Percentiles rank a stretch among this genome's conserved stretches.
Conservation (phyloP, 352 stramenopile genomes). For the Phytopythium montanum region DNA sequence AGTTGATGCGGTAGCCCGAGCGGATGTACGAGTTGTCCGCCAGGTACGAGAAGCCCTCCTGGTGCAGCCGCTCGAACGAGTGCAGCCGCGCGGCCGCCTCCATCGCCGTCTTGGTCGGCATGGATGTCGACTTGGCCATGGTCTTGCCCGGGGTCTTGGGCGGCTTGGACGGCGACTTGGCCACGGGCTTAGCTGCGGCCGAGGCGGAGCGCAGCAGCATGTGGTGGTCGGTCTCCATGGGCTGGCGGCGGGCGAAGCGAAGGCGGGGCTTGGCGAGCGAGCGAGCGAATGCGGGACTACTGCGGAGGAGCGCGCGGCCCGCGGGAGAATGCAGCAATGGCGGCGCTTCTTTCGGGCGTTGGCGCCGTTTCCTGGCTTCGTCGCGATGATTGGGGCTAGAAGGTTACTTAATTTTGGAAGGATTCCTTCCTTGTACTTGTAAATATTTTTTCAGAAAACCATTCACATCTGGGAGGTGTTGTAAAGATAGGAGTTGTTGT, state of each 20-base stretch:
- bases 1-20: slow-evolving; percentile 81
- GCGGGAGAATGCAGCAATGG: no score
- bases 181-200: slow-evolving; percentile 3
- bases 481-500: no score
- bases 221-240: slow-evolving; percentile 34
- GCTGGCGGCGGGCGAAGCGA: background rate
- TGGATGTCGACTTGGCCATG: background rate
- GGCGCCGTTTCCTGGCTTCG: no score
- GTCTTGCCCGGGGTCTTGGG: background rate
- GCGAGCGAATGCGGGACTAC: background rate
- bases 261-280: background rate
- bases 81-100: slow-evolving; percentile 55
- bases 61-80: slow-evolving; percentile 73
- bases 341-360: no score
- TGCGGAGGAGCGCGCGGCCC: no score
- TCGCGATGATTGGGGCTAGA: no score
- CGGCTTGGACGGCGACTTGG: background rate
- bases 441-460: no score
- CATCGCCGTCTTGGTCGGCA: no score
- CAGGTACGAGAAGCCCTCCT: slow-evolving; percentile 77
- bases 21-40: slow-evolving; percentile 87
- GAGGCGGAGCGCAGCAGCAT: slow-evolving; percentile 28
- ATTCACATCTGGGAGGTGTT: no score
- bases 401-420: no score
- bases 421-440: no score